Base-by-base conservation (phyloP, 208 protist species). In the Tritrichomonas foetus region DNA sequence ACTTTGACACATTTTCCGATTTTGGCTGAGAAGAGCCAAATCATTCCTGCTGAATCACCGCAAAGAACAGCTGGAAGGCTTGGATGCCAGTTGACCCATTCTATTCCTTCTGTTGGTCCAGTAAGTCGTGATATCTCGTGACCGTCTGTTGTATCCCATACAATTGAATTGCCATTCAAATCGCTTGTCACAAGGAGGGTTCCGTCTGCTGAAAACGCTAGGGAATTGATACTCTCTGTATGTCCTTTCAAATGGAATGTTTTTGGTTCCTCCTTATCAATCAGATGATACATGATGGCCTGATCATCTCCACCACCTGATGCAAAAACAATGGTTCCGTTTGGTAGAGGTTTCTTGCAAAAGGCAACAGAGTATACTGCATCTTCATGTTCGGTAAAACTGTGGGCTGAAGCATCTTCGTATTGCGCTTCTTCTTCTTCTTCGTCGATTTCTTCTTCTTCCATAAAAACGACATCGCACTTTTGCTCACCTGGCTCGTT, bases 291-390 rank as follows among this genome's bases (percentile, higher is more conserved):
- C 39, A 89, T 39, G 57, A 89, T 33, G 27, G 78, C 78, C 33
- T 44, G 53, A 49, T 89, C 78, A 89, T 89, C 78, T 39, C 78
- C 78, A 11, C 78, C 78, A 14, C 78, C 78, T 39, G 78, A 89
- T 53, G 78, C 78, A 50, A 89, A 89, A 39, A 36, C 78, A 27
- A 89, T 57, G 20, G n/a, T 33, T 53, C 78, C 78, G 57, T 53
- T 57, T 61, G 41, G 25, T 89, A 89, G 57, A 41, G 41, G 44
- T 33, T 89, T 53, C 27, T 53, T 44, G 5, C 41, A 16, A 30
- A 89, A 89, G 16, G 47, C 78, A 55, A 49, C 39, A 13, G 14
- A 33, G n/a, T 89, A 89, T 13, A 57, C 78, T 16, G 47, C 41
- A 57, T 89, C 78, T 57, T 53, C n/a, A n/a, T 89, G 78, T 41